Base-by-base conservation (phyloP, 345 rosid species). In the Syzygium jambos region DNA sequence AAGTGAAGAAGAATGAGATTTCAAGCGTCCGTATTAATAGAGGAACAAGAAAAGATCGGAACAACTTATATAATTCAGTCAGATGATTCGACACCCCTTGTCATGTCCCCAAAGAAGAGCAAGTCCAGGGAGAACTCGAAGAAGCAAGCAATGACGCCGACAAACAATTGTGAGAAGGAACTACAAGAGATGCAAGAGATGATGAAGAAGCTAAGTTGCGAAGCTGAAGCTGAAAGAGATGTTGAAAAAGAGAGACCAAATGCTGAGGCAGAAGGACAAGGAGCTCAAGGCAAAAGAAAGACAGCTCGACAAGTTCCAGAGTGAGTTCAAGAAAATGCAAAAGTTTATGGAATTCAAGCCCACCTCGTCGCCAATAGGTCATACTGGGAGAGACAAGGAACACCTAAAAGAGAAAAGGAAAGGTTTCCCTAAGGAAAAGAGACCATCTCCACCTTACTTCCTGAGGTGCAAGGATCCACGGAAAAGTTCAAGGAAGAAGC, bases 311-410 rank as follows among this genome's bases (percentile, higher is more conserved):
- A 96, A 94, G 78, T 86, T 96, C 55, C 3, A 16, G 16, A 0
- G 68, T 61, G 29, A n/a, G 73, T n/a, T 61, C 34, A 61, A 61
- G 73, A 61, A 61, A 15, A n/a, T 29, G 77, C 97, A 97, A 89
- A 97, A 95, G 87, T 85, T 96, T 89, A 94, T 94, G 94, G 97
- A 94, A 59, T 97, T 96, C 73, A 97, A 92, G 87, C 99, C 98
- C 84, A 93, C 86, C 38, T 89, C 93, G 97, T 85, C 86, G 68
- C 92, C 95, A 5, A 86, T 92, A 19, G 89, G 87, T 87, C 98
- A 94, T 78, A 87, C 91, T 38, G 94, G 94, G 61, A 91, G 92
- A 63, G 95, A 94, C 53, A 92, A 92, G 88, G 95, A 94, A 59
- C 93, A 93, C 77, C 89, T 89, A 88, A 95, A 95, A 92, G 90